phyloP scores from a whole-genome alignment of 345 rosid genomes.

The Rhizophora mangle region DNA sequence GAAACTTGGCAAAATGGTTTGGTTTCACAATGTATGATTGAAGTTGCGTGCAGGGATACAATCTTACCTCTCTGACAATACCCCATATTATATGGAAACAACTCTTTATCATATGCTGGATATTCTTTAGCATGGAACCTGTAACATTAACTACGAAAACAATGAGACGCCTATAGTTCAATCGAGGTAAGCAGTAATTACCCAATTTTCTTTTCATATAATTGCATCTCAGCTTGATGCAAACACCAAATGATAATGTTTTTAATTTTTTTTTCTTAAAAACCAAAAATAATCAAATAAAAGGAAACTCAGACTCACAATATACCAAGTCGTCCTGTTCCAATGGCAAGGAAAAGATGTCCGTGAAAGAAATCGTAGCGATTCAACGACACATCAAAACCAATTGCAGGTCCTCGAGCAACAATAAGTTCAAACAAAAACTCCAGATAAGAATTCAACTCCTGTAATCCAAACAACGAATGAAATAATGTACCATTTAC shows the following conservation, averaged over 20 bases:
- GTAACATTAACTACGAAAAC: conserved; percentile 7
- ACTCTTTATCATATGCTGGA: conserved; percentile 64
- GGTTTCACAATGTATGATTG: background rate
- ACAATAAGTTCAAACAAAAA: conserved; percentile 69
- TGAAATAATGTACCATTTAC: background rate
- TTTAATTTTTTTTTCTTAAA: no score
- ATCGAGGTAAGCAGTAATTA: background rate
- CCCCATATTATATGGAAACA: conserved; percentile 76
- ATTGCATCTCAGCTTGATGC: no score
- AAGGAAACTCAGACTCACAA: conserved; percentile 45
- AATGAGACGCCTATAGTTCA: background rate
- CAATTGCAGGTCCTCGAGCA: conserved; percentile 62
- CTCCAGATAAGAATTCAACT: conserved; percentile 61
- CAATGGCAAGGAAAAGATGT: conserved; percentile 60
- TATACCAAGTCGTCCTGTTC: conserved; percentile 73
- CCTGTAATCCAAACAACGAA: conserved; percentile 40
- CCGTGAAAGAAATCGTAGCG: conserved; percentile 91
- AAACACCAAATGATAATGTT: no score
- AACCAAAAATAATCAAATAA: background rate
- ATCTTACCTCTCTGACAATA: conserved; percentile 77
- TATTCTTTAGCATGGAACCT: conserved; percentile 97
- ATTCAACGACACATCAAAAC: conserved; percentile 55
- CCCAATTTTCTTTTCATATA: no score
- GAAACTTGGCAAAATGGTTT: background rate
- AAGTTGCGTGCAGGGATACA: background rate